Conservation (phyloP, 257 asterid species). For the Cruciata laevipes region DNA sequence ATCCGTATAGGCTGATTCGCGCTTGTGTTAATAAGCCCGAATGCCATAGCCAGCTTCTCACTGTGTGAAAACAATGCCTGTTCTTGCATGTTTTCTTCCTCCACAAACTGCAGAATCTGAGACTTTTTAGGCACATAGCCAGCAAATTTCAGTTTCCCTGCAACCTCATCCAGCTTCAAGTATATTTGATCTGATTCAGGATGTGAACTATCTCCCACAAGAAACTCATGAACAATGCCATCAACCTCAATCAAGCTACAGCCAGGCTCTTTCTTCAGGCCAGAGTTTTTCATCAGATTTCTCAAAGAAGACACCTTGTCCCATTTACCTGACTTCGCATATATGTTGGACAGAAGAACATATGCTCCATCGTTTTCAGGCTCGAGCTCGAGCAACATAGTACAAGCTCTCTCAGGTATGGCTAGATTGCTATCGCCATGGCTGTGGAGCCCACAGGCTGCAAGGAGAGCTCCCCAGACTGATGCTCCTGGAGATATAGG, state of each 20-base stretch:
- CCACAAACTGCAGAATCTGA: constrained; percentile 56
- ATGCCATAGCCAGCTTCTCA: constrained; percentile 73
- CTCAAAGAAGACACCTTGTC: constrained; percentile 44
- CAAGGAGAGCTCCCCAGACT: constrained; percentile 78
- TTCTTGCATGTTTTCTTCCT: constrained; percentile 67
- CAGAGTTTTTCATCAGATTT: constrained; percentile 32
- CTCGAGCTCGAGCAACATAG: constrained; percentile 48
- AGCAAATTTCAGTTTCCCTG: constrained; percentile 24
- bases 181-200: constrained; percentile 45
- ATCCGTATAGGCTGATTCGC: constrained; percentile 55
- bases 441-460: constrained; percentile 54
- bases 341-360: constrained; percentile 54
- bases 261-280: constrained; percentile 79
- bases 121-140: constrained; percentile 53
- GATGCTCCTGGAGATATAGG: constrained; percentile 45
- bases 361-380: constrained; percentile 67
- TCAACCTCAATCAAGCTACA: constrained; percentile 60
- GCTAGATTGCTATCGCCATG: constrained; percentile 26
- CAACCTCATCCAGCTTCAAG: constrained; percentile 57
- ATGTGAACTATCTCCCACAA: constrained; percentile 56
- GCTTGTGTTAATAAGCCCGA: constrained; percentile 43
- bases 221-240: constrained; percentile 47
- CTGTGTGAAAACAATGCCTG: constrained; percentile 59
- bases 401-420: constrained; percentile 53
- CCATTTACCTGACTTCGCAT: constrained; percentile 60